These are phyloP conservation scores for Yamadazyma diospyri DNA, from an alignment of 1,139 yeast species.

Conservation along the genomic window DNA sequence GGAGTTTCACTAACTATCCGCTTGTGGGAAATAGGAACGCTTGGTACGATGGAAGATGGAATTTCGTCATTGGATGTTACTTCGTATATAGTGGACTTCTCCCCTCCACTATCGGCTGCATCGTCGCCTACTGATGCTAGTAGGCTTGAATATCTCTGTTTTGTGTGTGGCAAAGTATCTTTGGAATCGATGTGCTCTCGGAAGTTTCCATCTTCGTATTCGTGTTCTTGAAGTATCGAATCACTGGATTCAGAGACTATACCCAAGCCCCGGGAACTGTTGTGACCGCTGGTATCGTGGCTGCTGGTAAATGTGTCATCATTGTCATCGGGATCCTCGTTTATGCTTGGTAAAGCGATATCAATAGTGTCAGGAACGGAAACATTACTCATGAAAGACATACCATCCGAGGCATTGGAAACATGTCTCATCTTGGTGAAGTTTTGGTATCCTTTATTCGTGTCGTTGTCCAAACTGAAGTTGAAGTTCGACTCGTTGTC, in stretches of 20 bases:
- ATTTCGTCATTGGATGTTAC: constrained; percentile 3
- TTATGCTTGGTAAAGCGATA: constrained; percentile 35
- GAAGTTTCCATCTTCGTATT: constrained; percentile 16
- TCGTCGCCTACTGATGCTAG: constrained; percentile 15
- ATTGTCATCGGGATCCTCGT: constrained; percentile 29
- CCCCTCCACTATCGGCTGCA: constrained; percentile 3
- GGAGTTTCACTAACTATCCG: constrained; percentile 11
- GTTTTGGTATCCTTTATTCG: constrained; percentile 24
- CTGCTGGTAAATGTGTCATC: constrained; percentile 16
- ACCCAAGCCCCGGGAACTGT: constrained; percentile 12
- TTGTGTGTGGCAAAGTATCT: constrained; percentile 7
- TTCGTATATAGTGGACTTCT: constrained; percentile 2
- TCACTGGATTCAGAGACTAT: constrained; percentile 17
- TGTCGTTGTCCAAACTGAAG: constrained; percentile 26
- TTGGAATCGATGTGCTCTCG: constrained; percentile 31
- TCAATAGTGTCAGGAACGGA: constrained; percentile 46
- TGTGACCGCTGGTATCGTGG: constrained; percentile 6
- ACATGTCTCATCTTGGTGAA: constrained; percentile 32
- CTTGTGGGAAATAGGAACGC: constrained; percentile 7
- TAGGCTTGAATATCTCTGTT: constrained; percentile 23
- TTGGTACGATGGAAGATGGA: constrained; percentile 12
- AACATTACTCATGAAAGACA: constrained; percentile 25
- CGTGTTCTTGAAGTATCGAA: constrained; percentile 30
- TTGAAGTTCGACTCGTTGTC: constrained; percentile 40
- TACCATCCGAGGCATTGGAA: constrained; percentile 21